These are phyloP conservation scores for Thielaviopsis euricoi DNA, from an alignment of 2,329 filamentous ascomycete genomes.

Conservation along the genomic window DNA sequence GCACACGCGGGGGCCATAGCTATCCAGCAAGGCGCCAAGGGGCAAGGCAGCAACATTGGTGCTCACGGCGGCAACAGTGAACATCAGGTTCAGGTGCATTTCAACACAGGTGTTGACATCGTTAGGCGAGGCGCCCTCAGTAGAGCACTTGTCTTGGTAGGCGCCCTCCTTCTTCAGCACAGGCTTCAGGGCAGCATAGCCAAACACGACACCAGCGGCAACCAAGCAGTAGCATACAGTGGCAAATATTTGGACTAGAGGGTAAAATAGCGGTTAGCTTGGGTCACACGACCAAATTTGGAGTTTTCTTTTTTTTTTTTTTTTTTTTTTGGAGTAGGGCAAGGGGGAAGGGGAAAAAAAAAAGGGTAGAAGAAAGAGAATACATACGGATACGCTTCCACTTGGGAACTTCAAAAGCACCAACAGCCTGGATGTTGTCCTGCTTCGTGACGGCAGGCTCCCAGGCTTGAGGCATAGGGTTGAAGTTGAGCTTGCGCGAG, in stretches of 20 bases:
- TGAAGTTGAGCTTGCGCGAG: conserved; percentile 35
- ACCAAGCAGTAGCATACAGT: conserved; percentile 24
- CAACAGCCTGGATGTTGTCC: conserved; percentile 29
- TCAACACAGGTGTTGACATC: conserved; percentile 31
- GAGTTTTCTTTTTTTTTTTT: neutral
- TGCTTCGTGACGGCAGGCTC: conserved; percentile 23
- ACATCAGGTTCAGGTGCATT: conserved; percentile 72
- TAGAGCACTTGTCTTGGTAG: conserved; percentile 46
- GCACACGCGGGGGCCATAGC: conserved; percentile 62
- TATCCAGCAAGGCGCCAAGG: conserved; percentile 70
- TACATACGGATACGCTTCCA: conserved; percentile 37
- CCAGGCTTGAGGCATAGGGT: conserved; percentile 36
- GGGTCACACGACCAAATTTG: neutral
- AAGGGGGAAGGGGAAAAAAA: neutral
- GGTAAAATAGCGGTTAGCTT: neutral
- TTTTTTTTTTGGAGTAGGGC: neutral
- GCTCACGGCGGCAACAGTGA: conserved; percentile 72
- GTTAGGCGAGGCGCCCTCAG: conserved; percentile 13
- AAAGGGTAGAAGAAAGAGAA: neutral
- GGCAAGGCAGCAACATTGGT: conserved; percentile 79
- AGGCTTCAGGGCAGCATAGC: conserved; percentile 72
- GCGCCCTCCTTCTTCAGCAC: conserved; percentile 58
- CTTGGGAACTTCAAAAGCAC: conserved; percentile 35
- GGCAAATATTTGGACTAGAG: conserved; percentile 22
- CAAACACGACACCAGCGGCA: conserved; percentile 57